Evolutionary conservation across 2,329 filamentous ascomycete genomes (phyloP), one percentile per base, ranked within the genome.

Genomic region (Nemania bipapillata): DNA sequence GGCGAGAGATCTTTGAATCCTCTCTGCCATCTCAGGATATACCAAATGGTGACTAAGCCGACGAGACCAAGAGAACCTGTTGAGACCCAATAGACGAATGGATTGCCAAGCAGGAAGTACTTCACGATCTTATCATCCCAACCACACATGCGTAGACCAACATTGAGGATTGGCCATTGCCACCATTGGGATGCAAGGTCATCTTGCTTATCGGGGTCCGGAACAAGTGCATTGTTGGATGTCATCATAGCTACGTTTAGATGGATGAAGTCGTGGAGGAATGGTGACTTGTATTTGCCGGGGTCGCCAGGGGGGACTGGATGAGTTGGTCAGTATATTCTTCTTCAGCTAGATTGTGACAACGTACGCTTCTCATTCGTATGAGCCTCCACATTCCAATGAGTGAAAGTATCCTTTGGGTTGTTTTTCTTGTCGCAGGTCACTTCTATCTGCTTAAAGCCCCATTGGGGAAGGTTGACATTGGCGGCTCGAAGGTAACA

Each of bases 191-290:
- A 99, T 35, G 96, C 96, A 55, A 99, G 89, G 77, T 99, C 96
- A 77, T 99, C 96, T 81, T 99, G 96, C 87, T 99, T 99, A 81
- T 99, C 96, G 4, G 96, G 95, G 77, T 99, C 96, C 3, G 96
- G 96, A 22, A 99, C 93, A 53, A 99, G 89, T 26, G 96, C 96
- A 78, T 99, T 99, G 87, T 99, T 99, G 45, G 96, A 98, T 3
- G 96, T 99, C 95, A 98, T 97, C 96, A 99, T 99, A 71, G 96
- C 96, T 70, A 99, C 96, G 79, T 99, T 99, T 70, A 98, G 85
- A 80, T 99, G 96, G 72, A 99, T 91, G 77, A 99, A 99, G 81
- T 99, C 96, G 79, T 97, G 94, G 78, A 97, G 86, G 86, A 99
- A 99, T 2, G 96, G 96, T 40, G 95, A 98, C 83, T 92, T 97